These are phyloP conservation scores for Quercus phellos DNA, from an alignment of 331 rosid genomes.

Conservation along the genomic window DNA sequence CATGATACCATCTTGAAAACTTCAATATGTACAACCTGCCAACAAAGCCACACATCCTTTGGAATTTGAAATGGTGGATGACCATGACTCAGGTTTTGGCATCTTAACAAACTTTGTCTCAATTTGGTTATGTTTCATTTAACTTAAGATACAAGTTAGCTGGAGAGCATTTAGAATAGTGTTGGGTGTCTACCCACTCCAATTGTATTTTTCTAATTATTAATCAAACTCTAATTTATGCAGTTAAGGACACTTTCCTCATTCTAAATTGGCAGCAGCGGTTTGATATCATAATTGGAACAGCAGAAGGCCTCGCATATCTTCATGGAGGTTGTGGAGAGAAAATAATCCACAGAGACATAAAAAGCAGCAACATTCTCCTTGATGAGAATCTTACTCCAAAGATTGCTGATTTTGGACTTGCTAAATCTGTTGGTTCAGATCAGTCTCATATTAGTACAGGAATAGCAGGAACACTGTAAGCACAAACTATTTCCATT, in stretches of 20 bases:
- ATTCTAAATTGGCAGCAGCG: slow-evolving; percentile 50
- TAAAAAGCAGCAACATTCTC: slow-evolving; percentile 50
- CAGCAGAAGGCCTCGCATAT: slow-evolving; percentile 55
- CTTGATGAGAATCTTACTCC: slow-evolving; percentile 50
- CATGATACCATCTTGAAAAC: not conserved
- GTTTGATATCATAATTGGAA: slow-evolving; percentile 46
- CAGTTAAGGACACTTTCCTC: slow-evolving; percentile 24
- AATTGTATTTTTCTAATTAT: too few relatives aligned
- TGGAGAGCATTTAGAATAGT: too few relatives aligned
- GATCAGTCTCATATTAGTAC: slow-evolving; percentile 44
- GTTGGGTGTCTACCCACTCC: too few relatives aligned
- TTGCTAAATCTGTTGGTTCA: slow-evolving; percentile 28
- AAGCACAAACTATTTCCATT: slow-evolving; percentile 18
- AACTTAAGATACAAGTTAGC: too few relatives aligned
- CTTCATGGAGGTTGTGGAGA: slow-evolving; percentile 53
- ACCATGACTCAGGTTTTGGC: not conserved
- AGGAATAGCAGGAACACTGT: slow-evolving; percentile 41
- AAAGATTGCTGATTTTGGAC: slow-evolving; percentile 61
- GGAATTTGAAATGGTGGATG: not conserved
- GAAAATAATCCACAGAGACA: slow-evolving; percentile 61
- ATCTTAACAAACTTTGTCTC: too few relatives aligned
- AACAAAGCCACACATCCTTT: not conserved
- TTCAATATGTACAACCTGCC: not conserved
- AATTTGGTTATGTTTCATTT: too few relatives aligned
- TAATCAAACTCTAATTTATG: not conserved